Evolutionary conservation across 768 basidiomycete genomes (phyloP).

Genomic region (Obba rivulosa): DNA sequence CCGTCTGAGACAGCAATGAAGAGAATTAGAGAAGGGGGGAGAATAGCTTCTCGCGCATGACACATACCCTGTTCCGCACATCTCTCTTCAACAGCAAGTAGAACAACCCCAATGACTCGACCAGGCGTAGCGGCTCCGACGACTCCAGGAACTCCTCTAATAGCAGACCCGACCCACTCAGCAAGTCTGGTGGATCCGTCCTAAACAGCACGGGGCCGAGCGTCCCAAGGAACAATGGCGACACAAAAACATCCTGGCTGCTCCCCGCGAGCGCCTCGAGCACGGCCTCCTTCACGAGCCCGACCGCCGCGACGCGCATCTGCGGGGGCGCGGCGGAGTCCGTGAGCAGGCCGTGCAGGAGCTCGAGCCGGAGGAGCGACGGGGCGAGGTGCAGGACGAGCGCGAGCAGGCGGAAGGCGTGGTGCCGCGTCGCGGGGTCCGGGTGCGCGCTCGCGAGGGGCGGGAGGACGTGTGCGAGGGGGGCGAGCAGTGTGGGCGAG

Average conservation of each 20-base stretch:
- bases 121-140: conserved; percentile 55
- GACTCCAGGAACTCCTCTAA: conserved; percentile 45
- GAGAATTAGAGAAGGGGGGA: background rate
- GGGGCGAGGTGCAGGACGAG: conserved; percentile 45
- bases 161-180: conserved; percentile 23
- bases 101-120: conserved; percentile 63
- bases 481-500: conserved; percentile 40
- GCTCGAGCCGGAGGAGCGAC: conserved; percentile 43
- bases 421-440: conserved; percentile 51
- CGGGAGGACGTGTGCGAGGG: conserved; percentile 47
- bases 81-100: conserved; percentile 63
- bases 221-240: conserved; percentile 46
- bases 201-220: conserved; percentile 59
- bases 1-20: conserved; percentile 25
- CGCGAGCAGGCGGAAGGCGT: conserved; percentile 56
- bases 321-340: conserved; percentile 51
- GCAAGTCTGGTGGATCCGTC: conserved; percentile 49
- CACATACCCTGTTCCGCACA: conserved; percentile 45
- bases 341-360: conserved; percentile 46
- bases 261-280: conserved; percentile 40
- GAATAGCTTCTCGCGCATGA: background rate
- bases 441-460: conserved; percentile 58
- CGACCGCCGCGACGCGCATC: conserved; percentile 65
- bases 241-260: conserved; percentile 42
- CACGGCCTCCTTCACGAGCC: conserved; percentile 62